Conservation (phyloP, 495 filamentous ascomycete genomes). For the Trichoderma asperelloides region DNA sequence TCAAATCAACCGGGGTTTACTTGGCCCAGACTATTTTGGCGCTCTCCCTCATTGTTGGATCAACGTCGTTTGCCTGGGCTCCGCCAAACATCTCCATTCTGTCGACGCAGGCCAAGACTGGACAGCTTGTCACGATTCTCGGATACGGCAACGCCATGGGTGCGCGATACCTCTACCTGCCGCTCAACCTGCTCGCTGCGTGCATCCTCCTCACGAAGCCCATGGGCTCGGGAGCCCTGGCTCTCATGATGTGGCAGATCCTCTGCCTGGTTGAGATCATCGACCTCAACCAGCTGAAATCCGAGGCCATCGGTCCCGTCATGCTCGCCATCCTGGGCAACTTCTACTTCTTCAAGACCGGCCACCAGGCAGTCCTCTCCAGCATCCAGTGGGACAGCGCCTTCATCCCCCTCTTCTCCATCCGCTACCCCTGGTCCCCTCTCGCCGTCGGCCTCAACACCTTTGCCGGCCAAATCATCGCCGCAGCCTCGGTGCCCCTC, state of each 20-base stretch:
- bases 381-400: constrained; percentile 96
- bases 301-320: constrained; percentile 70
- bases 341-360: constrained; percentile 96
- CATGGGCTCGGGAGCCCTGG: constrained; percentile 82
- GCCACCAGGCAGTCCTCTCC: constrained; percentile 82
- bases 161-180: constrained; percentile 78
- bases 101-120: constrained; percentile 27
- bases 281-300: constrained; percentile 60
- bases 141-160: constrained; percentile 91
- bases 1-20: constrained; percentile 67
- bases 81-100: constrained; percentile 65
- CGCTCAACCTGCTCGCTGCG: constrained; percentile 64
- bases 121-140: constrained; percentile 63
- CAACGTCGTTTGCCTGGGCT: constrained; percentile 61
- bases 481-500: constrained; percentile 68
- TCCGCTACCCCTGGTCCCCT: constrained; percentile 85
- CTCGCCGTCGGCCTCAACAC: constrained; percentile 76
- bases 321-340: constrained; percentile 77
- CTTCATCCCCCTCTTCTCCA: constrained; percentile 76
- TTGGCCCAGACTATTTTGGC: constrained; percentile 70
- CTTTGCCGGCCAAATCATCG: constrained; percentile 80
- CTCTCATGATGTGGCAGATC: constrained; percentile 72
- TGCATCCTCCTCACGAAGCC: constrained; percentile 83
- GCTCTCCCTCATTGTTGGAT: constrained; percentile 56
- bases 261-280: constrained; percentile 82